Percentiles rank a stretch among this genome's conserved stretches.
phyloP scores from a whole-genome alignment of 177 flowering plant genomes.

The Vitis hybrid region DNA sequence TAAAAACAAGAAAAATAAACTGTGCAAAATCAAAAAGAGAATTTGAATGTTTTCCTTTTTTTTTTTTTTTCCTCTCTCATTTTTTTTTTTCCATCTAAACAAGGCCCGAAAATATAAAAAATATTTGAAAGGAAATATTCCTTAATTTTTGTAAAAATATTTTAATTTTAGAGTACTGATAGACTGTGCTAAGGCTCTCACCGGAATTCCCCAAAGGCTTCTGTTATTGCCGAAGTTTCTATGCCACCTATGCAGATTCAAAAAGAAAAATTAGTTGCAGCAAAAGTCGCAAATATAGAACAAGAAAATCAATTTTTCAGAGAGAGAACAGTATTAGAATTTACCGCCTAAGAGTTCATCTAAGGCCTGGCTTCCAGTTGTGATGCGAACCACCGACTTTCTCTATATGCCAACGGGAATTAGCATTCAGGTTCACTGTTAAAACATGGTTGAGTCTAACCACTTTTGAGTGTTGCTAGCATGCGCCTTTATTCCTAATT shows the following conservation, averaged over 20 bases:
- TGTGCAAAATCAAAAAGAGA: not conserved
- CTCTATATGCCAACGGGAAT: conserved; percentile 43
- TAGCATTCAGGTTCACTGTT: not conserved
- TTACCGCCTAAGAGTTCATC: conserved; percentile 97
- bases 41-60: too few relatives aligned
- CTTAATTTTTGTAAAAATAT: too few relatives aligned
- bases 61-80: too few relatives aligned
- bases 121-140: too few relatives aligned
- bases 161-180: too few relatives aligned
- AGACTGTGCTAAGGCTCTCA: conserved; percentile 18
- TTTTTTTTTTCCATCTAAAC: too few relatives aligned
- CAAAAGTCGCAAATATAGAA: not conserved
- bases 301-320: not conserved
- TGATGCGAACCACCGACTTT: conserved; percentile 73
- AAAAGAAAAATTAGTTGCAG: not conserved
- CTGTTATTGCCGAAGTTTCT: conserved; percentile 82
- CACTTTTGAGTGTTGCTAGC: too few relatives aligned
- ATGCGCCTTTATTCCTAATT: too few relatives aligned
- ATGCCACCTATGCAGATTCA: conserved; percentile 70
- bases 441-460: not conserved
- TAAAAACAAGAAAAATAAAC: too few relatives aligned
- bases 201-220: conserved; percentile 99
- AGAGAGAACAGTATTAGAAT: not conserved
- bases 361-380: conserved; percentile 97
- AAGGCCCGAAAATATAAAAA: too few relatives aligned